Evolutionary conservation across 2,329 filamentous ascomycete species (phyloP).

Genomic region (Hymenoscyphus linearis): DNA sequence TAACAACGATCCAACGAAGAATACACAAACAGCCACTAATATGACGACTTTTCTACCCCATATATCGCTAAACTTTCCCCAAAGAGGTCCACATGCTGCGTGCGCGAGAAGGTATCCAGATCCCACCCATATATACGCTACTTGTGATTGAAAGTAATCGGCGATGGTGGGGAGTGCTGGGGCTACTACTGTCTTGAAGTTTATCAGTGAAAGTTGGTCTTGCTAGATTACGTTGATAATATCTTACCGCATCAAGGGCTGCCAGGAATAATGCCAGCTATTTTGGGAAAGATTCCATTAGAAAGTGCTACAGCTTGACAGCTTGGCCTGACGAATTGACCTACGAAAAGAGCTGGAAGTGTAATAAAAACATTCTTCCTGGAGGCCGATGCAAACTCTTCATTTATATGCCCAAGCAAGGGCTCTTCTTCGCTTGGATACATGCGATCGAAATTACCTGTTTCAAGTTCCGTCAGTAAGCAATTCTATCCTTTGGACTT

Average conservation of each 20-base stretch:
- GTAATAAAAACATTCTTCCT: not conserved
- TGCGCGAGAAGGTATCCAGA: slow-evolving; percentile 63
- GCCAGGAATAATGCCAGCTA: not conserved
- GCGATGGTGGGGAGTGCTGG: slow-evolving; percentile 53
- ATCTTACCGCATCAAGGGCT: slow-evolving; percentile 5
- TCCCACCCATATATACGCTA: slow-evolving; percentile 65
- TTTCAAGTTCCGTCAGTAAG: not conserved
- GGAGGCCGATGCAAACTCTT: not conserved
- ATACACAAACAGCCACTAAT: slow-evolving; percentile 52
- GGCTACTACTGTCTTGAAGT: slow-evolving; percentile 44
- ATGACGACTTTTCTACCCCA: slow-evolving; percentile 60
- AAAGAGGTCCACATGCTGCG: slow-evolving; percentile 59
- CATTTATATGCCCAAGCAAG: not conserved
- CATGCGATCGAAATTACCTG: not conserved
- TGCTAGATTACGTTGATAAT: not conserved
- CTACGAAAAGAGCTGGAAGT: not conserved
- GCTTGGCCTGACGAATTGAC: not conserved
- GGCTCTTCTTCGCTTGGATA: not conserved
- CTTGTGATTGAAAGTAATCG: slow-evolving; percentile 40
- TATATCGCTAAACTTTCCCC: slow-evolving; percentile 64
- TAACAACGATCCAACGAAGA: slow-evolving; percentile 56
- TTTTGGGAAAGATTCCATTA: not conserved
- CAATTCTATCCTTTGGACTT: not conserved
- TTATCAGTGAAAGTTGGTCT: not conserved
- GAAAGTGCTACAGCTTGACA: not conserved